Evolutionary conservation across 2,329 filamentous ascomycete species (phyloP).

Genomic region (Rhexocercosporidium sp.): DNA sequence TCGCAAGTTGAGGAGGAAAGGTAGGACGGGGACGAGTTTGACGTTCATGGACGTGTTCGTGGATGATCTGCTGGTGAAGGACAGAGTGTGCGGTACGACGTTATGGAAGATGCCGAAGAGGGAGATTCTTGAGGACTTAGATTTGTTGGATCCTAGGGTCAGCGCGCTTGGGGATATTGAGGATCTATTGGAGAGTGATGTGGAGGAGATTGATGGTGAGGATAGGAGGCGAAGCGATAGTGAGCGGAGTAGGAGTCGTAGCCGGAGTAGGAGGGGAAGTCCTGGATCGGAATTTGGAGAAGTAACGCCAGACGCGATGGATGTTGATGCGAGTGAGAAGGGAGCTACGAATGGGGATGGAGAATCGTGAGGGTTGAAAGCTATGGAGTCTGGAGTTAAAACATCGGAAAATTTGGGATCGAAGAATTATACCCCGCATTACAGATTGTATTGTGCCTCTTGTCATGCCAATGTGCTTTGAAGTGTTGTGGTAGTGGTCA

Average conservation of each 20-base stretch:
- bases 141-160: slow-evolving; percentile 81
- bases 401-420: neutral
- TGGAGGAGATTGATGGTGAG: slow-evolving; percentile 41
- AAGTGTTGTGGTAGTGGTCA: too few relatives aligned
- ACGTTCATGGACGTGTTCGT: slow-evolving; percentile 92
- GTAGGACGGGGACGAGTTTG: slow-evolving; percentile 74
- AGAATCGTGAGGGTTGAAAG: neutral
- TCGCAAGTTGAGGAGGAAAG: slow-evolving; percentile 80
- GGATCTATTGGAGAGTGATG: slow-evolving; percentile 61
- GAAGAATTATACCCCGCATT: neutral
- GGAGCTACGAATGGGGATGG: slow-evolving; percentile 21
- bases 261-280: slow-evolving; percentile 22
- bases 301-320: slow-evolving; percentile 36
- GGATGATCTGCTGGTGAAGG: slow-evolving; percentile 87
- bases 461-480: too few relatives aligned
- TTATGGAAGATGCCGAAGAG: slow-evolving; percentile 89
- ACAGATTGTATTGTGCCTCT: too few relatives aligned
- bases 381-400: neutral
- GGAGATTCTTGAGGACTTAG: slow-evolving; percentile 84
- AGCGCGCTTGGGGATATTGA: slow-evolving; percentile 85
- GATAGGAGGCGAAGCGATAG: slow-evolving; percentile 22
- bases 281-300: slow-evolving; percentile 49
- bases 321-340: slow-evolving; percentile 26
- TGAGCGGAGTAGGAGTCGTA: slow-evolving; percentile 12
- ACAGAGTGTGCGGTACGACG: slow-evolving; percentile 88